Evolutionary conservation across 2,329 filamentous ascomycete species (phyloP), one percentile per base, ranked within the genome.

Genomic region (Cladosporium oxysporum): DNA sequence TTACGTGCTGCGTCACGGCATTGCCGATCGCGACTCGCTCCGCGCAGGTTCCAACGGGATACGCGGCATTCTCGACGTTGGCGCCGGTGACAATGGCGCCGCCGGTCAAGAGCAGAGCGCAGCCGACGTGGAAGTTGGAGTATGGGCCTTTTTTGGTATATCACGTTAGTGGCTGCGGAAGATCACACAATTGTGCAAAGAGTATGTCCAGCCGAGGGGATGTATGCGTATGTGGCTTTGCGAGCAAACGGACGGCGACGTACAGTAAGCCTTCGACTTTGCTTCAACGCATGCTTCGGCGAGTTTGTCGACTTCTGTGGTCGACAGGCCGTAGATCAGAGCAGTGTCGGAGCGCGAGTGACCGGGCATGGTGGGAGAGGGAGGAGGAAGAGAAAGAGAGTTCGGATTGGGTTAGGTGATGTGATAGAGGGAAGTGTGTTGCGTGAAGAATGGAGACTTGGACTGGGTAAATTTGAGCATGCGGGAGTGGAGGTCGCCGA

Each of bases 31-130:
- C 93, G n/a, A 94, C 91, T 66, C 94, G 85, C 84, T 99, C 95
- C 16, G 95, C 95, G 78, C 95, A 98, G 2, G 91, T 96, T n/a
- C 92, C 92, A 6, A 97, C 93, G 0, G 95, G 94, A 76, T 96
- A 98, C 31, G 90, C 83, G 1, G 92, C 93, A 76, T 98, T 97
- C 81, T 99, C 95, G 68, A 98, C 88, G 76, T 97, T 97, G 69
- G 91, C 93, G 64, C 95, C 95, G 55, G 71, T 69, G 4, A 85
- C 82, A 66, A 93, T 83, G 71, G 84, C 66, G 29, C 76, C 76
- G 50, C 71, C 71, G 23, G 70, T 71, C 35, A 87, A 84, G 68
- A 98, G 87, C 67, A 98, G 80, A 37, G 91, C 89, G 59, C 91
- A 90, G 69, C 95, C 95, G 68, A 99, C 95, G 69, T 89, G 91